Evolutionary conservation across 1,284 basidiomycete species (phyloP).

Genomic region (Grifola frondosa): DNA sequence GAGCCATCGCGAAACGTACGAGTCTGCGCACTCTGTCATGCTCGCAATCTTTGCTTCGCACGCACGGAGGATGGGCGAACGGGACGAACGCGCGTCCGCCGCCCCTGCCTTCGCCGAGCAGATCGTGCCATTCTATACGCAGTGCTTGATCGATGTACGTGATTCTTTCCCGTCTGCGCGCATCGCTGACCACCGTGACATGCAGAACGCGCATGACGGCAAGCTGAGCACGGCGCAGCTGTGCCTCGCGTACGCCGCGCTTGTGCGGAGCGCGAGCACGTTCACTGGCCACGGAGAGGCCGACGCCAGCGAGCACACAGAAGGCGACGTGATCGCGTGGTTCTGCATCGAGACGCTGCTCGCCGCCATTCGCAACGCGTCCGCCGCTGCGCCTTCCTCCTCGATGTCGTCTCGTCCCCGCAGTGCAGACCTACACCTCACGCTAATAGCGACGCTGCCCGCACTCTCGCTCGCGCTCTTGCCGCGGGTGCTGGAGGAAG

Average conservation of each 20-base stretch:
- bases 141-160: conserved; percentile 64
- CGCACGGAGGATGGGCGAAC: conserved; percentile 39
- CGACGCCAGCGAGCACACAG: background rate
- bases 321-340: conserved; percentile 49
- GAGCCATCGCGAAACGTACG: conserved; percentile 65
- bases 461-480: conserved; percentile 56
- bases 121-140: conserved; percentile 66
- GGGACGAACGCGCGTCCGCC: background rate
- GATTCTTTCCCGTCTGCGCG: background rate
- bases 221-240: conserved; percentile 59
- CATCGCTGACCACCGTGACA: background rate
- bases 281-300: conserved; percentile 8
- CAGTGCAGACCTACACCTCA: conserved; percentile 54
- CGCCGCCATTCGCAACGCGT: conserved; percentile 34
- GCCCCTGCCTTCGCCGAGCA: conserved; percentile 42
- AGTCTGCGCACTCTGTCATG: conserved; percentile 75
- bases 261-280: conserved; percentile 56
- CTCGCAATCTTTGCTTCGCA: conserved; percentile 64
- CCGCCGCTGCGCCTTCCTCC: conserved; percentile 3
- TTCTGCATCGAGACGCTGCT: conserved; percentile 58
- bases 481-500: conserved; percentile 49
- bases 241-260: conserved; percentile 62
- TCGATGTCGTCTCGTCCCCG: conserved; percentile 19
- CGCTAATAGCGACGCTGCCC: conserved; percentile 59
- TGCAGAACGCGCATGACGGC: conserved; percentile 62